Conservation (phyloP, 1,284 basidiomycete genomes). For the Cystobasidiaceae sp. region DNA sequence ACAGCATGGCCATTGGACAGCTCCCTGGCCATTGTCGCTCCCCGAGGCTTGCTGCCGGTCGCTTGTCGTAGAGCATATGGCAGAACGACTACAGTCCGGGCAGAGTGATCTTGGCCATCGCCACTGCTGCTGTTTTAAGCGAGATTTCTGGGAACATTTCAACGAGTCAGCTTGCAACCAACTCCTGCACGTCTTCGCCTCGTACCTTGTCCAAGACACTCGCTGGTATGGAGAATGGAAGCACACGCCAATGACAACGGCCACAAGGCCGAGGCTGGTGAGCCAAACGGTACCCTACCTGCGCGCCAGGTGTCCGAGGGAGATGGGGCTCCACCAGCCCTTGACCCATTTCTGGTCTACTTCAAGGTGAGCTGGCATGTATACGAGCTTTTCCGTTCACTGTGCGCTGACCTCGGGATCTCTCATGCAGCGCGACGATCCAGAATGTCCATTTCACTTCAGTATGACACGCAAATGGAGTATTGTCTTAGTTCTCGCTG, state of each 20-base stretch:
- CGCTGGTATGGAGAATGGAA: no score
- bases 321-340: not conserved
- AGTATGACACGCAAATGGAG: slow-evolving; percentile 25
- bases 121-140: no score
- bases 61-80: no score
- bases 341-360: slow-evolving; percentile 26
- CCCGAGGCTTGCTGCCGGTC: no score
- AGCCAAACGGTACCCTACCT: not conserved
- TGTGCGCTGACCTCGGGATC: not conserved
- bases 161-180: no score
- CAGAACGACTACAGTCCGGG: no score
- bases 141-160: no score
- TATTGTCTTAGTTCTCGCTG: slow-evolving; percentile 24
- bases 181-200: no score
- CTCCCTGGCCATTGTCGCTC: not conserved
- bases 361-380: slow-evolving; percentile 5
- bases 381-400: not conserved
- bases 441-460: slow-evolving; percentile 30
- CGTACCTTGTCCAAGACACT: no score
- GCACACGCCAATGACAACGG: no score
- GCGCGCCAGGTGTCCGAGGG: not conserved
- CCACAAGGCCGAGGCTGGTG: no score
- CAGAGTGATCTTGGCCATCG: no score
- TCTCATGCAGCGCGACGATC: slow-evolving; percentile 18
- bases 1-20: not conserved